phyloP scores from a whole-genome alignment of 1,284 basidiomycete species.

The Porodaedalea pini region DNA sequence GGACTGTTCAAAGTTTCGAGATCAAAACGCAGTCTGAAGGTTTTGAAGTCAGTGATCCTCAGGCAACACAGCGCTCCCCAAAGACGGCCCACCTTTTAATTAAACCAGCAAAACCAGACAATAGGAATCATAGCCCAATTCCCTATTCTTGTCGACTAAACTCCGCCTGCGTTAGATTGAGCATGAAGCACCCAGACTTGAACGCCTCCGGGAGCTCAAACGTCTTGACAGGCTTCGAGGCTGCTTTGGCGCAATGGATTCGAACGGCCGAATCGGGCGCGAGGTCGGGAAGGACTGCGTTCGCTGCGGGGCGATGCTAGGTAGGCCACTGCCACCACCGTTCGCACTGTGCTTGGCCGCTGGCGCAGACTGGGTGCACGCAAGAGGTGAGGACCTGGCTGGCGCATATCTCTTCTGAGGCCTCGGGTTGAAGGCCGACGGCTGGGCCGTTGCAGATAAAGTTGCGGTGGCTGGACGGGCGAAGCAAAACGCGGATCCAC shows the following conservation, averaged over 20 bases:
- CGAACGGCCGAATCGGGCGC: conserved; percentile 70
- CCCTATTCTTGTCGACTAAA: conserved; percentile 65
- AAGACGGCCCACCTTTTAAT: neutral
- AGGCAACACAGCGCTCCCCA: too few species aligned
- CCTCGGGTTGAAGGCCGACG: conserved; percentile 3
- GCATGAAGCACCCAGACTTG: conserved; percentile 56
- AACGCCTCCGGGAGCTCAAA: conserved; percentile 73
- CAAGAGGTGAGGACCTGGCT: conserved; percentile 20
- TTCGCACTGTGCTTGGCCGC: conserved; percentile 7
- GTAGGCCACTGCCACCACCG: neutral
- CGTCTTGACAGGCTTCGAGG: conserved; percentile 55
- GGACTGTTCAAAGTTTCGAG: neutral
- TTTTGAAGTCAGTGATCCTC: too few species aligned
- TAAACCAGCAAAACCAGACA: neutral
- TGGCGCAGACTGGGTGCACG: neutral
- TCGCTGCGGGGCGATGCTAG: conserved; percentile 33
- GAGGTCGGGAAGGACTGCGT: conserved; percentile 59
- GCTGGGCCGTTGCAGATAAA: neutral
- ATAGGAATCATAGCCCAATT: conserved; percentile 8
- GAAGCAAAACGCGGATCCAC: neutral
- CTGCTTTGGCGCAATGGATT: conserved; percentile 46
- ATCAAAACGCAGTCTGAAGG: neutral
- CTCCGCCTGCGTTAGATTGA: conserved; percentile 77
- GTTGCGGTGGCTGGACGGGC: neutral
- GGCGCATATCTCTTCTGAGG: conserved; percentile 13